These are phyloP conservation scores for Apiospora arundinis DNA, from an alignment of 2,329 filamentous ascomycete species.

Conservation along the genomic window DNA sequence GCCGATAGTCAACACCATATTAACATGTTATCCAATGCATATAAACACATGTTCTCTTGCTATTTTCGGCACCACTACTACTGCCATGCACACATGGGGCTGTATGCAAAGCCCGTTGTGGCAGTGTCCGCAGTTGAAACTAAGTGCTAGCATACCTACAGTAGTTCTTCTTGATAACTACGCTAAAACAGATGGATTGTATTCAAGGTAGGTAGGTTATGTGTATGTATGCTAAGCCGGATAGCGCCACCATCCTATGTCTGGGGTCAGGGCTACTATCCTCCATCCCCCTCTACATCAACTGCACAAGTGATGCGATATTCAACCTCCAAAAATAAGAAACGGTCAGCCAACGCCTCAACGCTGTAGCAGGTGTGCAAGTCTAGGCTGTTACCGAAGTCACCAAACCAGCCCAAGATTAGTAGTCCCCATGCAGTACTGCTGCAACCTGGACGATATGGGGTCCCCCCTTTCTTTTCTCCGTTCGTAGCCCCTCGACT, in stretches of 20 bases:
- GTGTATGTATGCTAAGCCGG: not conserved
- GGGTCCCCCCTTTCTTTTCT: not conserved
- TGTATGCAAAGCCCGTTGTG: not conserved
- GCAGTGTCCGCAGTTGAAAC: not conserved
- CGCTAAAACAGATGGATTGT: not conserved
- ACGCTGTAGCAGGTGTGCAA: not conserved
- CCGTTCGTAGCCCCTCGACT: not conserved
- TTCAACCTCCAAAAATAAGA: not conserved
- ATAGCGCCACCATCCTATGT: not conserved
- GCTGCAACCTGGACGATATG: not conserved
- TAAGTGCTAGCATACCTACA: not conserved
- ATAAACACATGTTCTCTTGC: not conserved
- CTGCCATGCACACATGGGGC: not conserved
- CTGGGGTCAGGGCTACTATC: not conserved
- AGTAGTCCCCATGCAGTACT: not conserved
- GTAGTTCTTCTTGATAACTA: not conserved
- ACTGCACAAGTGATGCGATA: not conserved
- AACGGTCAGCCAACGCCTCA: slow-evolving; percentile 9
- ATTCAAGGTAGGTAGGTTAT: not conserved
- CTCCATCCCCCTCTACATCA: not conserved
- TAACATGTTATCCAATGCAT: not conserved
- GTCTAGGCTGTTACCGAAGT: not conserved
- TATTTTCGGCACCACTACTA: not conserved
- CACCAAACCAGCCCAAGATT: not conserved
- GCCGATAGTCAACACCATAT: not conserved